Conservation (phyloP, 805 yeast genomes). For the Candida chauliodis region DNA sequence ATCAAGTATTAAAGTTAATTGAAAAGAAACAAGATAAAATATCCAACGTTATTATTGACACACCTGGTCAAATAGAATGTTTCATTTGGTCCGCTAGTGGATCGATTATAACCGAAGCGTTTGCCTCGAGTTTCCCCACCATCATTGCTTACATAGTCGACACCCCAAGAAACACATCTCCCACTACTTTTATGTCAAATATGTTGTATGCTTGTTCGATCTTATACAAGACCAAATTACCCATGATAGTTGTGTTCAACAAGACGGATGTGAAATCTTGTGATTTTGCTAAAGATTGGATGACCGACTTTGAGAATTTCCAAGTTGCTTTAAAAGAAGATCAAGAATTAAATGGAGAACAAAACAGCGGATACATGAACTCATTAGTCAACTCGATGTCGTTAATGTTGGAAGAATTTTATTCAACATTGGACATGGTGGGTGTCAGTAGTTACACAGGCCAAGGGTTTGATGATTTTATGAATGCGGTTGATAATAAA, state of each 20-base stretch:
- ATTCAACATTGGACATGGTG: constrained; percentile 86
- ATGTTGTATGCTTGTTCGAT: constrained; percentile 98
- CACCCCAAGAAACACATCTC: constrained; percentile 91
- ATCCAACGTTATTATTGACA: constrained; percentile 80
- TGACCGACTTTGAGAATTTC: constrained; percentile 92
- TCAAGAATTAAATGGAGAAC: constrained; percentile 56
- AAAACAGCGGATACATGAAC: constrained; percentile 87
- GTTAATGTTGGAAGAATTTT: constrained; percentile 92
- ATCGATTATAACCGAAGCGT: constrained; percentile 90
- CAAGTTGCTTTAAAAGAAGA: constrained; percentile 71
- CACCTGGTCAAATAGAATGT: constrained; percentile 99
- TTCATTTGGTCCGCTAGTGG: constrained; percentile 99
- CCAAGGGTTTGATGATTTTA: constrained; percentile 86
- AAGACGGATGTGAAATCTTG: constrained; percentile 87
- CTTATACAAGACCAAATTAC: constrained; percentile 89
- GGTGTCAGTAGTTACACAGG: constrained; percentile 94
- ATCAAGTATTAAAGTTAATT: constrained; percentile 83
- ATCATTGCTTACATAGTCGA: constrained; percentile 94
- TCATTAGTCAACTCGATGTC: constrained; percentile 94
- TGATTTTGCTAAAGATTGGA: constrained; percentile 91
- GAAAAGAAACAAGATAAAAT: constrained; percentile 65
- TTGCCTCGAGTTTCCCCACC: constrained; percentile 94
- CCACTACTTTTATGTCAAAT: constrained; percentile 95
- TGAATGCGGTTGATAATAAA: constrained; percentile 79
- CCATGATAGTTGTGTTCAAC: constrained; percentile 95